Conservation (phyloP, 2,329 filamentous ascomycete genomes). For the Verticillium zaregamsianum region DNA sequence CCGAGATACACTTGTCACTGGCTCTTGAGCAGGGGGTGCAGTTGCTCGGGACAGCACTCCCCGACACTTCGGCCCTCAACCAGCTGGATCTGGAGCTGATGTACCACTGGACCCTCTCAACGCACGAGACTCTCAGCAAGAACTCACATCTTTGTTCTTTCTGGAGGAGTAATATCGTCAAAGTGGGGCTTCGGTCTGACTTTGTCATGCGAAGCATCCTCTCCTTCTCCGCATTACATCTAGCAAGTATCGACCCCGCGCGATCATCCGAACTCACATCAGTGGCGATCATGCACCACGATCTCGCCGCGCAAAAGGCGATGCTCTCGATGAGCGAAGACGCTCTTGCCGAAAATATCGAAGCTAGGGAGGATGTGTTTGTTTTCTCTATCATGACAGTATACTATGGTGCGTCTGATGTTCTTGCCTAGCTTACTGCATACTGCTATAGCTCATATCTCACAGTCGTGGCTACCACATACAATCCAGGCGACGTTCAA, state of each 20-base stretch:
- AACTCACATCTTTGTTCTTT: conserved; percentile 35
- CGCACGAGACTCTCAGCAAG: conserved; percentile 7
- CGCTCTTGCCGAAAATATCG: not conserved
- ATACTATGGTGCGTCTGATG: not conserved
- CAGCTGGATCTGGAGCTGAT: conserved; percentile 46
- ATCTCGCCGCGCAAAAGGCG: not conserved
- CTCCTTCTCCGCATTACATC: conserved; percentile 44
- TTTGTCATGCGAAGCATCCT: conserved; percentile 46
- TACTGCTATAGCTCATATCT: not conserved
- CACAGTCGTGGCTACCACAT: not conserved
- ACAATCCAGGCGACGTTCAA: not conserved
- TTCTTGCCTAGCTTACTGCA: not conserved
- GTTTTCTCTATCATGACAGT: not conserved
- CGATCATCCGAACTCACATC: conserved; percentile 2
- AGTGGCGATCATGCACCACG: not conserved
- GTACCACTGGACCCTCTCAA: conserved; percentile 44
- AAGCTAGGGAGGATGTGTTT: not conserved
- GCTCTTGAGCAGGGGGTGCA: not conserved
- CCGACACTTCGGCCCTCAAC: conserved; percentile 20
- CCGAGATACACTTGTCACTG: conserved; percentile 1
- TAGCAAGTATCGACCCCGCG: conserved; percentile 28
- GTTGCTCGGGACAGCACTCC: not conserved
- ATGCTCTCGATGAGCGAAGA: not conserved
- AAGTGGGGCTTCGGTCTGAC: conserved; percentile 39
- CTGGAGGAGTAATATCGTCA: conserved; percentile 42